A percentile compares a stretch with the other conserved stretches of the same genome.
phyloP scores from a whole-genome alignment of 371 early-diverging fungal species.

The Mortierella sp. region DNA sequence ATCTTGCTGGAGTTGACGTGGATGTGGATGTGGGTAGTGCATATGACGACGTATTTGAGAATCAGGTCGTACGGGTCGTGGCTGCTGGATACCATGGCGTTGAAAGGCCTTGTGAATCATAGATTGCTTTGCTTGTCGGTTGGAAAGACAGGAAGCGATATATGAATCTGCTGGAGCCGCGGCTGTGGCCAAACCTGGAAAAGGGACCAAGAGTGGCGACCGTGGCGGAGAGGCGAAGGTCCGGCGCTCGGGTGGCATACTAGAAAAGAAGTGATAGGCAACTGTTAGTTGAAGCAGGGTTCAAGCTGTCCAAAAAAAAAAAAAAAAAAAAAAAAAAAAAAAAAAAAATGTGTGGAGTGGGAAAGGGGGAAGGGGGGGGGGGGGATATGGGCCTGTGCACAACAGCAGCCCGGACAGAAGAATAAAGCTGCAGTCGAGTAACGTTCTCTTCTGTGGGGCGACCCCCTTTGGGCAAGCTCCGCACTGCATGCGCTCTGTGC shows the following conservation, averaged over 20 bases:
- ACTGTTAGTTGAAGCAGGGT: too few relatives aligned
- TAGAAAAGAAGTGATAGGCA: background rate
- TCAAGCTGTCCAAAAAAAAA: too few relatives aligned
- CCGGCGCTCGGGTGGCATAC: constrained; percentile 33
- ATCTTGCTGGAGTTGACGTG: background rate
- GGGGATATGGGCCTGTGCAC: too few relatives aligned
- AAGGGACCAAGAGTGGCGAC: constrained; percentile 5
- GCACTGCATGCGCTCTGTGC: too few relatives aligned
- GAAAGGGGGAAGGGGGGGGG: too few relatives aligned
- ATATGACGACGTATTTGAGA: constrained; percentile 3
- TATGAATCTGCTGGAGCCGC: constrained; percentile 8
- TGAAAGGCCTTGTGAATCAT: constrained; percentile 17
- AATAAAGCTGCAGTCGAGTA: too few relatives aligned
- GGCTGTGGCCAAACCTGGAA: background rate
- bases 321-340: too few relatives aligned
- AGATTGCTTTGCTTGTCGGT: constrained; percentile 13
- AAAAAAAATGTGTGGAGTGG: too few relatives aligned
- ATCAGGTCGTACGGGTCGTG: background rate
- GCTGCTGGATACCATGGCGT: constrained; percentile 1
- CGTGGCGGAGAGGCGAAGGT: constrained; percentile 17
- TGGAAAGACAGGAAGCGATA: constrained; percentile 13
- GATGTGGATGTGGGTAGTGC: background rate
- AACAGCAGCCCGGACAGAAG: too few relatives aligned
- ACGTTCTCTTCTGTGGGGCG: too few relatives aligned
- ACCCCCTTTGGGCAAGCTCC: too few relatives aligned